Evolutionary conservation across 164 flowering plant species (phyloP), one percentile per base, ranked within the genome.

Genomic region (Taxillus chinensis): DNA sequence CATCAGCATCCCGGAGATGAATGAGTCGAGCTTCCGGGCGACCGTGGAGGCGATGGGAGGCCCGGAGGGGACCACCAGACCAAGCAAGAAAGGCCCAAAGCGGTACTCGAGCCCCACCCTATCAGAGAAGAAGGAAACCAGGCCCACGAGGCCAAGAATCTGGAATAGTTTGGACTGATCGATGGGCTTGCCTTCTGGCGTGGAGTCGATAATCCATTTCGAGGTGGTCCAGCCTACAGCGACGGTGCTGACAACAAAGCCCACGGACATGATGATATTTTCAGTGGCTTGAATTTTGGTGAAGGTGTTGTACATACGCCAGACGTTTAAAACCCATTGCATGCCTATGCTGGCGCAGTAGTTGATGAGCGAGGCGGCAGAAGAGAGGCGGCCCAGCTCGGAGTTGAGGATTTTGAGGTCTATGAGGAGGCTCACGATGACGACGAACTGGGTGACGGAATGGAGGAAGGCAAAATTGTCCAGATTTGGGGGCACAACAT

Each of bases 171-270:
- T 6, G 43, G 41, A 5, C 14, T 57, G 15, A 4, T 5, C 4
- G 8, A 57, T 41, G 59, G 59, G 59, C 59, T 57, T 57, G 5
- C 59, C 59, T 13, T 57, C 59, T 37, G 59, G 59, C 5, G 59
- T 57, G n/a, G 11, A 10, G 41, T 13, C 39, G 15, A 57, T 13
- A n/a, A 57, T 57, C 41, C 41, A 37, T 4, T 3, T 3, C 59
- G 39, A 13, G 5, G 39, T 11, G n/a, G 41, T 7, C 43, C 41
- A 14, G 59, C 14, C 59, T 5, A 57, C 7, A 4, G 39, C 41
- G 4, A 37, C 40, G 5, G 16, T 37, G 41, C 3, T 3, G 41
- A 6, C 3, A 3, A 38, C 4, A 12, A 57, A 40, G 41, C 2
- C 7, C 4, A 13, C 5, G 11, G 41, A 57, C 41, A 57, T 5